phyloP scores from a whole-genome alignment of 2,329 filamentous ascomycete genomes.

The Leptodontidium sp. region DNA sequence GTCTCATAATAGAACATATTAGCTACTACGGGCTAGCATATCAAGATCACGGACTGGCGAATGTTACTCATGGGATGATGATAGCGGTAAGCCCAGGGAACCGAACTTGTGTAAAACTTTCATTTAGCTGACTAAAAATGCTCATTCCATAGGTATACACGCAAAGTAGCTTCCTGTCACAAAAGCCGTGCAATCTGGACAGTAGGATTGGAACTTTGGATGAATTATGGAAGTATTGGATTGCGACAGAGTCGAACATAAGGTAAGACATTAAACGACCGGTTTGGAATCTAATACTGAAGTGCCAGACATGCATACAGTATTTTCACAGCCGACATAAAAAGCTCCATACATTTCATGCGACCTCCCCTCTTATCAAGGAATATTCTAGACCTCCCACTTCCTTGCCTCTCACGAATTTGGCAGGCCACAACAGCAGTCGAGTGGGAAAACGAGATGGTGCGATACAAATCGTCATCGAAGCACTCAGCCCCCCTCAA shows the following conservation, averaged over 20 bases:
- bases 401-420: background rate
- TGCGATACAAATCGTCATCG: background rate
- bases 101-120: no score
- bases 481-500: background rate
- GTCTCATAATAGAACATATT: background rate
- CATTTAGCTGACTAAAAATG: background rate
- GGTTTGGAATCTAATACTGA: background rate
- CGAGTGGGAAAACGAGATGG: background rate
- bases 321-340: background rate
- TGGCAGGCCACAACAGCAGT: background rate
- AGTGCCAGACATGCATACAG: background rate
- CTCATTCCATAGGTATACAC: background rate
- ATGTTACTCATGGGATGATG: background rate
- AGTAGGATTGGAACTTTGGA: background rate
- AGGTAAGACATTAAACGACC: background rate
- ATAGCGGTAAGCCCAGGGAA: background rate
- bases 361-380: background rate
- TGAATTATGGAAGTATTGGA: background rate
- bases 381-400: background rate
- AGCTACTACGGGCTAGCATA: background rate
- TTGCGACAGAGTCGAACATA: background rate
- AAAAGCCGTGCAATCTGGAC: background rate
- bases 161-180: background rate
- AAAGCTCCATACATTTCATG: background rate
- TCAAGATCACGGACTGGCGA: background rate